Base-by-base conservation (phyloP, 1,139 yeast genomes). In the Yamadazyma friedrichii region DNA sequence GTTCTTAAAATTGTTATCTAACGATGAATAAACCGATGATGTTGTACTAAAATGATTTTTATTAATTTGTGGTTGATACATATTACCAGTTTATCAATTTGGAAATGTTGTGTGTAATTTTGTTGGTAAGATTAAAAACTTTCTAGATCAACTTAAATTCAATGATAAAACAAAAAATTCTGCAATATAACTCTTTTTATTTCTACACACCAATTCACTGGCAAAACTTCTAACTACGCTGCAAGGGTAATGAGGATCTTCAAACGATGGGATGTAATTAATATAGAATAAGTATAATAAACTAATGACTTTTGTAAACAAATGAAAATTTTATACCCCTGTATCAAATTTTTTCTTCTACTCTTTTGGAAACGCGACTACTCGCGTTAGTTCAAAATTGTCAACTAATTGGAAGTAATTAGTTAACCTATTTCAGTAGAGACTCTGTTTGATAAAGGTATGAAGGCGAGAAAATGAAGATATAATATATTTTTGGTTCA, bases 1-100 rank as follows among this genome's bases (percentile, higher is more conserved):
- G 3, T 42, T 31, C 16, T 38, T 36, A 31, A 29, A 42, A 24
- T 40, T 25, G 9, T 37, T 33, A n/a, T 50, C 54, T 12, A 25
- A 11, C 29, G 37, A 43, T 4, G 51, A 47, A 37, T 51, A 51
- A 22, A 51, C 54, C 12, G 53, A 49, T 6, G 52, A 48, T 2
- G 53, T 40, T 8, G 52, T 47, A 31, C 54, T 49, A 26, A 45
- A 43, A 35, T 51, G 54, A 30, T n/a, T 31, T 17, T 17, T 20
- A 20, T 20, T 20, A 20, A 20, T 20, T 20, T 17, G 40, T 15
- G 33, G 39, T 36, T 36, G 40, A n/a, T 37, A 25, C 40, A 37
- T 20, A 20, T 20, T 20, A 20, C 8, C 17, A 15, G 9, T 20
- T 6, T 20, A 20, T 20, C 24, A 8, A 20, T 20, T 6, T 5